Evolutionary conservation across 805 yeast genomes (phyloP), one percentile per base, ranked within the genome.

Genomic region (Wickerhamomyces pijperi): DNA sequence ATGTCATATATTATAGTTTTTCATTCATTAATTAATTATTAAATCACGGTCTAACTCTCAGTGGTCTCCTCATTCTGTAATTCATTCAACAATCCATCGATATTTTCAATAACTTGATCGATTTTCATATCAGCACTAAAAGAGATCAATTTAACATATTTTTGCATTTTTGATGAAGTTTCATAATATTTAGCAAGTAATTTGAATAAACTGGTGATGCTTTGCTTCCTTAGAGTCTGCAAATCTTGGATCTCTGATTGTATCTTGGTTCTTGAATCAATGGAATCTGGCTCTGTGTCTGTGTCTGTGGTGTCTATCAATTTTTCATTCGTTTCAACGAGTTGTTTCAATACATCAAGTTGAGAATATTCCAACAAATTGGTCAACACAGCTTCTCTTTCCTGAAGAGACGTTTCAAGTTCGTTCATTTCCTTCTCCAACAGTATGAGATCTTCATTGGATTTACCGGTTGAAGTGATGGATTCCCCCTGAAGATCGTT

Each of bases 61-160:
- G n/a, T n/a, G n/a, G n/a, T n/a, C n/a, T 31, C 12, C 15, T 32
- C 45, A 25, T 37, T 39, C 25, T 51, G 53, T 32, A 53, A 48
- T 35, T 52, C 55, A n/a, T 58, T 47, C 34, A 63, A 63, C 36
- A 81, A 75, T 7, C 78, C 81, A 50, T 78, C 81, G 38, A 81
- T 62, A 44, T 78, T 71, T 35, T 70, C 72, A 52, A 79, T 85
- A 32, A 82, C 82, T 47, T 80, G 83, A 45, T 72, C 73, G 18
- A 77, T 68, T 11, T 74, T 73, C 41, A 82, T 70, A 34, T 77
- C 84, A 36, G 87, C 78, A 45, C 85, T 74, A 38, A 73, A 69
- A 39, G 85, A 71, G 36, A 82, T 78, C 54, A 82, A 66, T 47
- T 77, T 70, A 45, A 85, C 63, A 60, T 80, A 82, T 48, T 78